A percentile compares a stretch with the other conserved stretches of the same genome.
These are phyloP conservation scores for Auriscalpium microsporum DNA, from an alignment of 768 basidiomycete species.

Conservation along the genomic window DNA sequence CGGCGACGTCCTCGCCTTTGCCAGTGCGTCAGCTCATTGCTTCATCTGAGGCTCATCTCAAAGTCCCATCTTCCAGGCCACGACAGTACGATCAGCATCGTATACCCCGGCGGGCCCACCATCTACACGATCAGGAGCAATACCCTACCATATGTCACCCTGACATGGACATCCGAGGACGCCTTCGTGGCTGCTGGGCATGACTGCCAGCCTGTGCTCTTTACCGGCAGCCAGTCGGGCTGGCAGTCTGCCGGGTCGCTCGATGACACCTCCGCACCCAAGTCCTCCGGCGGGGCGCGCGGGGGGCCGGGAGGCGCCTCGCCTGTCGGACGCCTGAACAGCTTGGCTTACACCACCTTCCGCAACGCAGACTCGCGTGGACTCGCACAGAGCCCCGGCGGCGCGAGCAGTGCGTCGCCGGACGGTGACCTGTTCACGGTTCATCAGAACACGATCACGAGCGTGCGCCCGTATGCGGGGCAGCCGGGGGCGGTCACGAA, in stretches of 20 bases:
- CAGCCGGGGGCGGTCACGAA: conserved; percentile 49
- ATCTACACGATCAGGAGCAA: conserved; percentile 68
- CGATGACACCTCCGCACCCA: conserved; percentile 61
- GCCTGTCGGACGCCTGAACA: conserved; percentile 63
- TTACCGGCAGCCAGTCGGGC: conserved; percentile 62
- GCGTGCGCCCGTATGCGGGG: conserved; percentile 66
- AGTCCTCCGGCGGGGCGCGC: conserved; percentile 35
- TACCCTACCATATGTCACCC: conserved; percentile 73
- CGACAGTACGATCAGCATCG: conserved; percentile 88
- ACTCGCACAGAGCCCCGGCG: conserved; percentile 24
- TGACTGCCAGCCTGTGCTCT: conserved; percentile 92
- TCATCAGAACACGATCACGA: conserved; percentile 99
- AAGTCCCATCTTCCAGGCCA: conserved; percentile 51
- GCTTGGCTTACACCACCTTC: conserved; percentile 92
- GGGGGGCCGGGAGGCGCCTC: conserved; percentile 39
- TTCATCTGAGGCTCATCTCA: not conserved
- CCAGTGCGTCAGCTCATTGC: conserved; percentile 48
- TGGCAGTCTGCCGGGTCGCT: conserved; percentile 80
- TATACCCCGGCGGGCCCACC: conserved; percentile 76
- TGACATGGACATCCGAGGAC: conserved; percentile 81
- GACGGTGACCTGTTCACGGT: conserved; percentile 82
- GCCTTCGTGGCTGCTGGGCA: conserved; percentile 88
- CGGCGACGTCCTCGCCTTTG: conserved; percentile 90
- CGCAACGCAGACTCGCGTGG: conserved; percentile 84
- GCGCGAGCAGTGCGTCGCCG: conserved; percentile 24